A percentile compares a stretch with the other conserved stretches of the same genome.
Conservation (phyloP, 495 filamentous ascomycete genomes). For the Aspergillus homomorphus region DNA sequence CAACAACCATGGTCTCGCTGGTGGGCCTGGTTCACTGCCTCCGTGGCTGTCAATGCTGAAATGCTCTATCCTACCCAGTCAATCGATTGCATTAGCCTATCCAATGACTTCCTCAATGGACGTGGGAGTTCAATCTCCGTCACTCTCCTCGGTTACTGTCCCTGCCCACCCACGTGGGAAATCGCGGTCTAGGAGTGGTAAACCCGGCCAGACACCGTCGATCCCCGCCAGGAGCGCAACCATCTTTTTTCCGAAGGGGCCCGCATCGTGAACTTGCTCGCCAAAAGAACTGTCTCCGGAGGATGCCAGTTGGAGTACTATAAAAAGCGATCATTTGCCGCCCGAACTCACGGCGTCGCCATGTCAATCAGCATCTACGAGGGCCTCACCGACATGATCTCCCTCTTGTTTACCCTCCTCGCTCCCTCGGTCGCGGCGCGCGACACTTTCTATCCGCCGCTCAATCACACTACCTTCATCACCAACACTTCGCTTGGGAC, state of each 20-base stretch:
- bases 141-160: not conserved
- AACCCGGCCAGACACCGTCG: not conserved
- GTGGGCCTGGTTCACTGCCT: no score
- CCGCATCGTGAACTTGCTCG: not conserved
- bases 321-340: conserved; percentile 1
- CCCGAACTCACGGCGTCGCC: not conserved
- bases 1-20: no score
- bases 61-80: no score
- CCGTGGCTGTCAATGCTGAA: no score
- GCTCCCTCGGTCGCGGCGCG: conserved; percentile 11
- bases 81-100: no score
- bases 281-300: not conserved
- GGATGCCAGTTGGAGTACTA: not conserved
- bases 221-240: not conserved
- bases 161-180: not conserved
- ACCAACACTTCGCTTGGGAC: conserved; percentile 37
- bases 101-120: not conserved
- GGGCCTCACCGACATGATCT: conserved; percentile 10
- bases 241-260: not conserved
- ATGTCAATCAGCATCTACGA: conserved; percentile 7
- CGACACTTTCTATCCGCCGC: conserved; percentile 41
- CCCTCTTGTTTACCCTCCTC: conserved; percentile 2
- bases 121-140: not conserved
- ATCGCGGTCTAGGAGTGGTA: not conserved
- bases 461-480: conserved; percentile 40